Conservation (phyloP, 192 early-diverging fungal species). For the Mortierella antarctica region DNA sequence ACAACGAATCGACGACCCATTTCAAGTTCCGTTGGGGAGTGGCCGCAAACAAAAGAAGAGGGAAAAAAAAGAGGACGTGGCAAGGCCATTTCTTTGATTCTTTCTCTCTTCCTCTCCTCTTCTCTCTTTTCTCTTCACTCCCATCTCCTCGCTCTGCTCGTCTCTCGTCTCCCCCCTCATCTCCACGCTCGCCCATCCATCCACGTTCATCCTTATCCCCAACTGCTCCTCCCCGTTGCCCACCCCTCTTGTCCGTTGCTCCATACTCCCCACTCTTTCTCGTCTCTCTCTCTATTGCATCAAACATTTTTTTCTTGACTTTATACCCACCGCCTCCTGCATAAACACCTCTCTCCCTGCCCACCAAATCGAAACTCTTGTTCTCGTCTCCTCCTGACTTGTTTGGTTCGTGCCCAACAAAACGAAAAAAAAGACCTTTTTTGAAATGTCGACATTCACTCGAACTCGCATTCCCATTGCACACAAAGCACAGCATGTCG, state of each 20-base stretch:
- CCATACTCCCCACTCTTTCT: not conserved
- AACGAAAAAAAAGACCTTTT: not conserved
- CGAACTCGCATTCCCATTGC: slow-evolving; percentile 25
- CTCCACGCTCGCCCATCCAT: not conserved
- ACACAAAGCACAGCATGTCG: not conserved
- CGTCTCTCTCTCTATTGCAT: slow-evolving; percentile 2
- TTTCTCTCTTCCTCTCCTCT: not conserved
- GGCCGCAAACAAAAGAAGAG: not conserved
- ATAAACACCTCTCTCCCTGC: not conserved
- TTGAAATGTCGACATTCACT: slow-evolving; percentile 35
- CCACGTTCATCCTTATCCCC: slow-evolving; percentile 19
- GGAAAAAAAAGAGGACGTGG: not conserved
- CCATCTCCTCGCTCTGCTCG: not conserved
- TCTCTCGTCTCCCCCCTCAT: not conserved
- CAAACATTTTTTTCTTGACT: slow-evolving; percentile 6
- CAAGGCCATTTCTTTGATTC: not conserved
- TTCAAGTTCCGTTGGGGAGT: slow-evolving; percentile 40
- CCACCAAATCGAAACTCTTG: not conserved
- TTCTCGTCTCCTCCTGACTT: not conserved
- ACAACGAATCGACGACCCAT: slow-evolving; percentile 2
- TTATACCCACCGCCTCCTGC: slow-evolving; percentile 1
- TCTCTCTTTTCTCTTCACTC: not conserved
- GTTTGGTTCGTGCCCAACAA: slow-evolving; percentile 4
- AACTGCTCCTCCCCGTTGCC: not conserved
- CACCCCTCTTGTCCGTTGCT: not conserved